These are phyloP conservation scores for Elongisporangium anandrum DNA, from an alignment of 352 stramenopile species.

Conservation along the genomic window DNA sequence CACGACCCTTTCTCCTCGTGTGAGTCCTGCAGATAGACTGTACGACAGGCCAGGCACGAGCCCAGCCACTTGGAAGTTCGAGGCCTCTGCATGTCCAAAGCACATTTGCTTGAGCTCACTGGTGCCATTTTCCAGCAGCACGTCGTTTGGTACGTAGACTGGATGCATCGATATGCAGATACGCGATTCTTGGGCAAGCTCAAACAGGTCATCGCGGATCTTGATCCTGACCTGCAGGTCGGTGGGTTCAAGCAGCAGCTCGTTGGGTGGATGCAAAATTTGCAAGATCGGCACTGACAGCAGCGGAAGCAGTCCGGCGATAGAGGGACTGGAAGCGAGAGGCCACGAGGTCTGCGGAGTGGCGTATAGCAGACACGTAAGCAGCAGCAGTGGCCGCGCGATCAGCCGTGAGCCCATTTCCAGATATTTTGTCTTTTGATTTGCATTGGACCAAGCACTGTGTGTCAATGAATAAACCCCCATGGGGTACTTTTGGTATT, in stretches of 20 bases:
- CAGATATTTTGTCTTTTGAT: neutral
- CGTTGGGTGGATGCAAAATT: conserved; percentile 55
- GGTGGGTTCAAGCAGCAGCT: conserved; percentile 32
- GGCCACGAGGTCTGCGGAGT: neutral
- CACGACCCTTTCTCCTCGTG: conserved; percentile 42
- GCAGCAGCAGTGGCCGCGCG: neutral
- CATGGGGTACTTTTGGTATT: neutral
- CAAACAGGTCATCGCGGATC: conserved; percentile 35
- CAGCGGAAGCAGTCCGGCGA: conserved; percentile 12
- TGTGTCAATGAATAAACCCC: neutral
- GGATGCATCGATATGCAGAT: conserved; percentile 61
- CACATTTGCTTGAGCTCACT: conserved; percentile 47
- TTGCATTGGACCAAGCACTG: neutral
- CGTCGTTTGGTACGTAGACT: conserved; percentile 33
- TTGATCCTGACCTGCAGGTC: conserved; percentile 54
- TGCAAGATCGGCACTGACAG: conserved; percentile 32
- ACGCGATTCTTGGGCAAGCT: conserved; percentile 13
- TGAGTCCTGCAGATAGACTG: conserved; percentile 41
- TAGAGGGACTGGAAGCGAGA: neutral
- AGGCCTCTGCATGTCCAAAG: conserved; percentile 50
- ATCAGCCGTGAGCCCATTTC: neutral
- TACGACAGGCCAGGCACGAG: conserved; percentile 59
- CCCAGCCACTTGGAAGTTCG: conserved; percentile 44
- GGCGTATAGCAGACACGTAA: neutral
- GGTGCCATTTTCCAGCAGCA: conserved; percentile 20